Conservation (phyloP, 768 basidiomycete species). For the Boletus pseudopeckii region DNA sequence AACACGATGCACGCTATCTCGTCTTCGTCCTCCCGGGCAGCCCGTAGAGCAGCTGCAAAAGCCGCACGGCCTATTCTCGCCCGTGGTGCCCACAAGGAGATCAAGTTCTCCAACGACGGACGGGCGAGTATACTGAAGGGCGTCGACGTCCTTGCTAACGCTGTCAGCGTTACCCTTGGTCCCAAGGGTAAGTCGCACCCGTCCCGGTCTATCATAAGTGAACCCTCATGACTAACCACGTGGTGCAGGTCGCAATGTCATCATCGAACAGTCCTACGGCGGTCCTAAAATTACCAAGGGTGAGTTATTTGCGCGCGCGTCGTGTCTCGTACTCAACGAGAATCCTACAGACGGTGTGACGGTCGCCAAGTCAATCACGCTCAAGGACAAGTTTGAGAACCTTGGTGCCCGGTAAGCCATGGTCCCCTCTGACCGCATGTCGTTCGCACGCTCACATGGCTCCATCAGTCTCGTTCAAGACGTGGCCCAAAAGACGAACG, state of each 20-base stretch:
- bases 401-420: slow-evolving; percentile 87
- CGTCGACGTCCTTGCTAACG: slow-evolving; percentile 95
- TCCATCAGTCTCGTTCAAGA: slow-evolving; percentile 80
- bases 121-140: slow-evolving; percentile 91
- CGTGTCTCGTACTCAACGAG: slow-evolving; percentile 1
- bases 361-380: slow-evolving; percentile 89
- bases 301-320: slow-evolving; percentile 29
- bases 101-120: slow-evolving; percentile 95
- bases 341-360: slow-evolving; percentile 83
- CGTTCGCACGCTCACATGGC: slow-evolving; percentile 5
- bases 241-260: slow-evolving; percentile 84
- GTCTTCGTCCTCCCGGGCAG: slow-evolving; percentile 57
- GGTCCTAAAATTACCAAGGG: slow-evolving; percentile 96
- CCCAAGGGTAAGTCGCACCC: slow-evolving; percentile 73
- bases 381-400: slow-evolving; percentile 99
- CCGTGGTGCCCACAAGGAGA: slow-evolving; percentile 90
- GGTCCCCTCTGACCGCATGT: neutral
- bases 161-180: slow-evolving; percentile 93
- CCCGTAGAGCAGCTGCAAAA: slow-evolving; percentile 64
- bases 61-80: slow-evolving; percentile 50
- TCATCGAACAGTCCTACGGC: slow-evolving; percentile 91
- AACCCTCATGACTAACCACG: slow-evolving; percentile 10
- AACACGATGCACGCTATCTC: slow-evolving; percentile 75
- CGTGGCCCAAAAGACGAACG: slow-evolving; percentile 95
- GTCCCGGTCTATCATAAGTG: accelerated